Evolutionary conservation across 345 rosid species (phyloP).

Genomic region (Populus ilicifolia): DNA sequence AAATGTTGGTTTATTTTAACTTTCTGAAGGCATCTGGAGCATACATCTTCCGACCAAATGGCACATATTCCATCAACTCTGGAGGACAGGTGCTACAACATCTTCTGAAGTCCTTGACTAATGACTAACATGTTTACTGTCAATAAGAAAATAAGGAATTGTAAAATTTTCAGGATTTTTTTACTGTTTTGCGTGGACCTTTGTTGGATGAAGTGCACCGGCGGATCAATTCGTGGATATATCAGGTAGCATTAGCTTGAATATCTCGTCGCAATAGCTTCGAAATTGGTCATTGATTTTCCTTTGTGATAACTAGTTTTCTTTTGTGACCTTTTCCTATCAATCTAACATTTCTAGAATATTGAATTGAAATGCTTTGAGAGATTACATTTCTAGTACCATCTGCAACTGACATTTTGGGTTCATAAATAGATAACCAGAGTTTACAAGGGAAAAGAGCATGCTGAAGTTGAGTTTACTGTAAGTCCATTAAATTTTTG

Average conservation of each 20-base stretch:
- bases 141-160: neutral
- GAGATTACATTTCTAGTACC: neutral
- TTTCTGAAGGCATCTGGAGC: constrained; percentile 87
- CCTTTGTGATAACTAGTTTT: neutral
- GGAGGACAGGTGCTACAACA: constrained; percentile 18
- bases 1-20: neutral
- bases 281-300: neutral
- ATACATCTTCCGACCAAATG: constrained; percentile 87
- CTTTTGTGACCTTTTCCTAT: too few species aligned
- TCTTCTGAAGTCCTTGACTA: neutral
- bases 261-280: neutral
- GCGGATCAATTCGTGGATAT: constrained; percentile 69
- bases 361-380: neutral
- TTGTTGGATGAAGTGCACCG: constrained; percentile 85
- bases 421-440: constrained; percentile 60
- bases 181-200: constrained; percentile 68
- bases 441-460: constrained; percentile 79
- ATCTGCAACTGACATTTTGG: constrained; percentile 11
- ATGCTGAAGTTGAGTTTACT: constrained; percentile 88
- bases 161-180: constrained; percentile 39
- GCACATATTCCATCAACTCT: constrained; percentile 30
- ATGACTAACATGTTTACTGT: neutral
- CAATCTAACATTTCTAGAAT: neutral
- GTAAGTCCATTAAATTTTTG: constrained; percentile 45
- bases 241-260: constrained; percentile 49